Conservation (phyloP, 192 early-diverging fungal species). For the Funneliformis mosseae region DNA sequence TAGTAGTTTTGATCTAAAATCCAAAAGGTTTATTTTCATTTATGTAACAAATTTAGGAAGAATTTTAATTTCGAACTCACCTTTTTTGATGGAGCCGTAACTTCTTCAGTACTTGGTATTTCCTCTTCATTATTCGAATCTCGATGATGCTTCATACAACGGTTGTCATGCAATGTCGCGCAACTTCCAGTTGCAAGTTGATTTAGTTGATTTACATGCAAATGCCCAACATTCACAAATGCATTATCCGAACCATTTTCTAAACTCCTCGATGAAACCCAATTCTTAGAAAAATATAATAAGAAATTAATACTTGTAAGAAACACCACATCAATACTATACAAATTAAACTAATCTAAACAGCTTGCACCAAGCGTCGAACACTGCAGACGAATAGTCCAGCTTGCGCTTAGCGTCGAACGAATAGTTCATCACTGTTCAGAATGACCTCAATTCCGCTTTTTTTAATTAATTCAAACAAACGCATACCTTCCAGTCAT, state of each 20-base stretch:
- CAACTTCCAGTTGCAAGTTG: neutral
- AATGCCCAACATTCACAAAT: neutral
- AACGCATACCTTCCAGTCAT: neutral
- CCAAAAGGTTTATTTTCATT: no score
- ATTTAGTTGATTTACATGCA: neutral
- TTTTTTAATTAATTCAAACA: neutral
- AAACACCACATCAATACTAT: neutral
- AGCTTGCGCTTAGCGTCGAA: neutral
- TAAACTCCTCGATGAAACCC: neutral
- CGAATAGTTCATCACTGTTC: neutral
- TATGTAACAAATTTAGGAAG: no score
- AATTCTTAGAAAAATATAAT: neutral
- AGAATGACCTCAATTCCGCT: neutral
- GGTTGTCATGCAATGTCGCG: neutral
- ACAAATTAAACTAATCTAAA: no score
- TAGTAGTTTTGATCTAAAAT: no score
- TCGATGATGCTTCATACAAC: no score
- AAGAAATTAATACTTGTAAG: neutral
- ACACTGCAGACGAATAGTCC: neutral
- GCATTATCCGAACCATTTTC: neutral
- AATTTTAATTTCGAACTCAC: no score
- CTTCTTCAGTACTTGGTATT: no score
- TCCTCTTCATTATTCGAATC: no score
- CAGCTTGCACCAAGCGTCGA: constrained; percentile 3
- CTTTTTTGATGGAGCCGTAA: no score